phyloP scores from a whole-genome alignment of 352 stramenopile genomes.

The Globisporangium splendens region DNA sequence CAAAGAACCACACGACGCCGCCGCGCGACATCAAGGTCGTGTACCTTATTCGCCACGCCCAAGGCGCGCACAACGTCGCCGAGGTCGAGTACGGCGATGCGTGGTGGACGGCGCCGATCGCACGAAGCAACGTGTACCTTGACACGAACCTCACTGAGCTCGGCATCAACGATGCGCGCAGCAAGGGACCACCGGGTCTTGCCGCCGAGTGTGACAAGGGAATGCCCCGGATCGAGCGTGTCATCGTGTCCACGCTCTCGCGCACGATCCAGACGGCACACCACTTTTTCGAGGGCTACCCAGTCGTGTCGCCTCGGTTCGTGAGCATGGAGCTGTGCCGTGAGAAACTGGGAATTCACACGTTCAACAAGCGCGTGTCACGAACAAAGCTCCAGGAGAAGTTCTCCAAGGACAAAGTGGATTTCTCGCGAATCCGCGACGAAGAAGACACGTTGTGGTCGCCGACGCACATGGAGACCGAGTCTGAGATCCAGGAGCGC shows the following conservation, averaged over 20 bases:
- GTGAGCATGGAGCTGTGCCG: constrained; percentile 55
- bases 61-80: constrained; percentile 62
- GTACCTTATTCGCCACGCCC: constrained; percentile 64
- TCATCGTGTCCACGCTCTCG: constrained; percentile 60
- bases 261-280: constrained; percentile 63
- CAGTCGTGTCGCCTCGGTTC: constrained; percentile 33
- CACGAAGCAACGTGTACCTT: constrained; percentile 46
- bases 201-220: constrained; percentile 30
- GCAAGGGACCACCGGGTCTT: constrained; percentile 31
- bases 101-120: constrained; percentile 56
- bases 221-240: constrained; percentile 52
- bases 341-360: constrained; percentile 55
- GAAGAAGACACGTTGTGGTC: constrained; percentile 50
- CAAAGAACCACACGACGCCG: background rate
- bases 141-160: constrained; percentile 55
- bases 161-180: constrained; percentile 39
- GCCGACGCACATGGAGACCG: constrained; percentile 49
- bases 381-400: constrained; percentile 36
- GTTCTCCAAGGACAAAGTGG: constrained; percentile 43
- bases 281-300: constrained; percentile 41
- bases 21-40: constrained; percentile 47
- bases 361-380: constrained; percentile 52
- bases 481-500: constrained; percentile 41
- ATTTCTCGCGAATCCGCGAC: constrained; percentile 42
- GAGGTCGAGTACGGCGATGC: constrained; percentile 42